Evolutionary conservation across 371 early-diverging fungal species (phyloP).

Genomic region (Mortierella sp.): DNA sequence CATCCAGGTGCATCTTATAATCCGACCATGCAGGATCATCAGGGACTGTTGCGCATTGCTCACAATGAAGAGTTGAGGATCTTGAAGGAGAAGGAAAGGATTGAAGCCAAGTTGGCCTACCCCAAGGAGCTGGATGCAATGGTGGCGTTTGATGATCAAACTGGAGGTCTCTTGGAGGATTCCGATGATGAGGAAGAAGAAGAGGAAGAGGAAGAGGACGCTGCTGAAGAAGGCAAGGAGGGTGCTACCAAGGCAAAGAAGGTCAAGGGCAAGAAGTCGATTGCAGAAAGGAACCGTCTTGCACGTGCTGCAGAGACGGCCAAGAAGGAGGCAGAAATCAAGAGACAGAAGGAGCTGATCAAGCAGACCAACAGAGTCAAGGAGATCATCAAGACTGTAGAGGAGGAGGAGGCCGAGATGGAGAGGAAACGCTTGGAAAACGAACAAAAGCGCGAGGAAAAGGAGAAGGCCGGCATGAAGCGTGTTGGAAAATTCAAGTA

Average conservation of each 20-base stretch:
- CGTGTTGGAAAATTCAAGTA: conserved; percentile 62
- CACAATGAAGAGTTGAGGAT: conserved; percentile 64
- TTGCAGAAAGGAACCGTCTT: conserved; percentile 59
- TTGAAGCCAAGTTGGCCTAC: conserved; percentile 59
- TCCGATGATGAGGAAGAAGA: conserved; percentile 65
- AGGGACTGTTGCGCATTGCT: conserved; percentile 63
- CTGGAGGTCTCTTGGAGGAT: conserved; percentile 42
- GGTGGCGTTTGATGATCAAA: conserved; percentile 41
- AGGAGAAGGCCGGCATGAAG: conserved; percentile 58
- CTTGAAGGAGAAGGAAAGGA: conserved; percentile 60
- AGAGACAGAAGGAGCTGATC: conserved; percentile 54
- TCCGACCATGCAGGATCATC: conserved; percentile 85
- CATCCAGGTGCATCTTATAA: conserved; percentile 94
- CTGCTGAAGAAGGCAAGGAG: conserved; percentile 57
- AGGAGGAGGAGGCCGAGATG: conserved; percentile 61
- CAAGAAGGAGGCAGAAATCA: conserved; percentile 60
- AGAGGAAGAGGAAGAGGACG: conserved; percentile 65
- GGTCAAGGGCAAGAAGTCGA: conserved; percentile 55
- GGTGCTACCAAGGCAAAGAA: conserved; percentile 40
- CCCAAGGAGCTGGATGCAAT: conserved; percentile 59
- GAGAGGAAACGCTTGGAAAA: conserved; percentile 59
- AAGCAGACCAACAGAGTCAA: conserved; percentile 64
- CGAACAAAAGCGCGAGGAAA: conserved; percentile 58
- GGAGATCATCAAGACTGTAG: conserved; percentile 67
- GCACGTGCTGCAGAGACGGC: conserved; percentile 56